Conservation (phyloP, 108 stramenopile genomes). For the Skeletonema tropicum region DNA sequence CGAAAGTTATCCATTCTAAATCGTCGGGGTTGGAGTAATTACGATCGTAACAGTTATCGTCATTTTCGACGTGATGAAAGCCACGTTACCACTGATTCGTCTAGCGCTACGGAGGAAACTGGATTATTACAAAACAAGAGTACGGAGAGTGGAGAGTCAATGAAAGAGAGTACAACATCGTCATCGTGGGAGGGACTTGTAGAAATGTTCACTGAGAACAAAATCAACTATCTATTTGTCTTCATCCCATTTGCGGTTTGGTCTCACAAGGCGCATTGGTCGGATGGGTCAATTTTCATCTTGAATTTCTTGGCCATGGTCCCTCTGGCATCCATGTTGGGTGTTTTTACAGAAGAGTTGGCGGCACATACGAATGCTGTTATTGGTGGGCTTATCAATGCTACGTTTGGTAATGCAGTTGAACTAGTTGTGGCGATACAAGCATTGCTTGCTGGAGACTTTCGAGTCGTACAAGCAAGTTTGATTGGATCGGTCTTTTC, state of each 20-base stretch:
- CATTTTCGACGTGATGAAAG: not conserved
- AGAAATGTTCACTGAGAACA: constrained; percentile 62
- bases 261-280: constrained; percentile 63
- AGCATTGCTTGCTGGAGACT: constrained; percentile 77
- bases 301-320: constrained; percentile 93
- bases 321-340: constrained; percentile 91
- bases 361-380: constrained; percentile 95
- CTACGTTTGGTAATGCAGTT: constrained; percentile 97
- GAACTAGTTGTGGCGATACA: constrained; percentile 92
- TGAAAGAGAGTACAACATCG: not conserved
- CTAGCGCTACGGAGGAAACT: not conserved
- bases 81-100: not conserved
- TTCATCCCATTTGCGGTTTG: constrained; percentile 71
- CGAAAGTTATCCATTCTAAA: constrained; percentile 5
- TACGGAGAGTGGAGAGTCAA: not conserved
- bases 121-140: not conserved
- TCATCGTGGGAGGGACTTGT: constrained; percentile 34
- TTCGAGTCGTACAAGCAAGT: constrained; percentile 94
- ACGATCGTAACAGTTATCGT: not conserved
- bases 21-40: constrained; percentile 19
- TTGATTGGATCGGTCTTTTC: constrained; percentile 95
- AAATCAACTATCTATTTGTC: constrained; percentile 69
- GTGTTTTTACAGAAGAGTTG: constrained; percentile 96
- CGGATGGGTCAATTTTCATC: constrained; percentile 74
- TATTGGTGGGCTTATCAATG: constrained; percentile 95